Evolutionary conservation across 805 yeast species (phyloP).

Genomic region (Pichia californica): DNA sequence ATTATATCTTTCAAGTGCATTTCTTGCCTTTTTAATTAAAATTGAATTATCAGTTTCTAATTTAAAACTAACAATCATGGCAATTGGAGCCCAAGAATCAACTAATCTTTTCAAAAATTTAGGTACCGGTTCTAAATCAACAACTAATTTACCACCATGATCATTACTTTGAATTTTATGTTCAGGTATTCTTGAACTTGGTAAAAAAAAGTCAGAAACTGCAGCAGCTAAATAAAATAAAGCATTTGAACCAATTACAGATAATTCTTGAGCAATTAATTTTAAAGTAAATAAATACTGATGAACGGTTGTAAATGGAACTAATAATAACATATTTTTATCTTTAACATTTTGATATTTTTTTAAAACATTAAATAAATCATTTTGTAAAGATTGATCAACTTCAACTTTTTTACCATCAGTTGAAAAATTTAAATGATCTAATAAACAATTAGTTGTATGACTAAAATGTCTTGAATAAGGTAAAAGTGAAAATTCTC

Average conservation of each 20-base stretch:
- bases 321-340: constrained; percentile 48
- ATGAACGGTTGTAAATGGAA: constrained; percentile 93
- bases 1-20: constrained; percentile 76
- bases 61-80: constrained; percentile 92
- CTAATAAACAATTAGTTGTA: constrained; percentile 78
- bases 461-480: constrained; percentile 87
- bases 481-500: constrained; percentile 89
- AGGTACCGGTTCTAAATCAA: constrained; percentile 93
- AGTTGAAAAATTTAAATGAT: constrained; percentile 54
- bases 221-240: constrained; percentile 94
- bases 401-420: constrained; percentile 51
- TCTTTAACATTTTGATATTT: constrained; percentile 48
- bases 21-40: constrained; percentile 65
- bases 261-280: constrained; percentile 53
- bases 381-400: constrained; percentile 49
- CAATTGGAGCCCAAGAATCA: constrained; percentile 90
- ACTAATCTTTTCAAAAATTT: constrained; percentile 84
- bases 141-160: constrained; percentile 63
- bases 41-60: constrained; percentile 79
- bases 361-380: constrained; percentile 53
- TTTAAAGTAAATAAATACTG: constrained; percentile 85
- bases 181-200: constrained; percentile 76
- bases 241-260: constrained; percentile 48
- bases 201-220: constrained; percentile 92
- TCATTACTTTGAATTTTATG: constrained; percentile 90